Percentiles rank a stretch among this genome's conserved stretches.
These are phyloP conservation scores for Zygotorulaspora chibaensis DNA, from an alignment of 805 yeast genomes.

Conservation along the genomic window DNA sequence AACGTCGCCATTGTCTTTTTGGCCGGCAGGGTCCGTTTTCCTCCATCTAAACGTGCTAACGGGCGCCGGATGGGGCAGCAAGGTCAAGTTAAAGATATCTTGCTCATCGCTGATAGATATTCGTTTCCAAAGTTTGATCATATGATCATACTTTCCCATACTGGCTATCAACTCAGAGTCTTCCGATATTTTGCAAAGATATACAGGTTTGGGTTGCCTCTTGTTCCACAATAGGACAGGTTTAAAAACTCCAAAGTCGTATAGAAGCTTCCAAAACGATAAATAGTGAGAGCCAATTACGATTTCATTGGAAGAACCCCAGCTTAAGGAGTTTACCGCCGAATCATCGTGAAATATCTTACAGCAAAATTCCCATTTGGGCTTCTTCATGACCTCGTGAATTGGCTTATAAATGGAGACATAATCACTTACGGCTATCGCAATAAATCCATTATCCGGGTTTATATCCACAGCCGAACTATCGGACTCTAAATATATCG, in stretches of 20 bases:
- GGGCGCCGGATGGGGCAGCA: conserved; percentile 59
- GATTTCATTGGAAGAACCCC: conserved; percentile 57
- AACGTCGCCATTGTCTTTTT: conserved; percentile 23
- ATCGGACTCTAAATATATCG: conserved; percentile 65
- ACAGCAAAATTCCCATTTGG: conserved; percentile 44
- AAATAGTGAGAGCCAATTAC: conserved; percentile 56
- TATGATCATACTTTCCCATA: conserved; percentile 55
- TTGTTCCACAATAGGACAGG: conserved; percentile 38
- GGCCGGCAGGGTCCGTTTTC: conserved; percentile 31
- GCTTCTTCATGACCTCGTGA: conserved; percentile 41
- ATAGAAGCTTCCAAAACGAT: conserved; percentile 47
- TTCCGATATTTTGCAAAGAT: conserved; percentile 54
- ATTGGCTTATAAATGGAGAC: conserved; percentile 54
- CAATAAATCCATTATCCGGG: conserved; percentile 53
- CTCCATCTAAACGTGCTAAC: conserved; percentile 62
- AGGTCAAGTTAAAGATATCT: conserved; percentile 61
- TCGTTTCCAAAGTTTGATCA: conserved; percentile 77
- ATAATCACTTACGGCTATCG: conserved; percentile 45
- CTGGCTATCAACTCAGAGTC: conserved; percentile 66
- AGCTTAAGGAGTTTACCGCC: conserved; percentile 42
- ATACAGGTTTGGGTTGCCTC: conserved; percentile 58
- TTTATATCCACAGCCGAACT: conserved; percentile 65
- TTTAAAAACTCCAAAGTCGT: conserved; percentile 42
- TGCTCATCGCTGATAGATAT: conserved; percentile 61
- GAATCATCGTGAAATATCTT: conserved; percentile 34